These are phyloP conservation scores for Aspergillus uvarum DNA, from an alignment of 2,329 filamentous ascomycete genomes.

Conservation along the genomic window DNA sequence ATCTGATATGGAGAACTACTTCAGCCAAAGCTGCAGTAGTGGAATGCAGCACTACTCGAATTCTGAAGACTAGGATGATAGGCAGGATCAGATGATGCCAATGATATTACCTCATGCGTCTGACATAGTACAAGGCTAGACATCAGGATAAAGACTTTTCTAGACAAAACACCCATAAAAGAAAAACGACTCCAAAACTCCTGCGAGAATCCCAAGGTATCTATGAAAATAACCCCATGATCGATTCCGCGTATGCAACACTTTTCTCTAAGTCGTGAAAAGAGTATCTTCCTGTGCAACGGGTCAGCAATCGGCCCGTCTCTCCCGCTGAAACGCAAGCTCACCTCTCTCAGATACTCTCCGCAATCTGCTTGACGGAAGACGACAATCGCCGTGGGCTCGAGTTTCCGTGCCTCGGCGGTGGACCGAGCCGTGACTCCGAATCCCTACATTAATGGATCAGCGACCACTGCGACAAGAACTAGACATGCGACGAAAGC, in stretches of 20 bases:
- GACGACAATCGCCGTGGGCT: constrained; percentile 84
- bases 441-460: constrained; percentile 63
- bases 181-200: constrained; percentile 29
- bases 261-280: constrained; percentile 52
- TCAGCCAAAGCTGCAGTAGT: too few relatives aligned
- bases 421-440: constrained; percentile 87
- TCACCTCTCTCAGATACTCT: constrained; percentile 81
- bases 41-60: too few relatives aligned
- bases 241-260: constrained; percentile 20
- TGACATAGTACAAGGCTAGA: background rate
- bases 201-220: constrained; percentile 22
- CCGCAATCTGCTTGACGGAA: constrained; percentile 94
- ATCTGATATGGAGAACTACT: too few relatives aligned
- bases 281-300: constrained; percentile 57
- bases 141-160: constrained; percentile 13
- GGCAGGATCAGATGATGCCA: background rate
- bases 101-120: background rate
- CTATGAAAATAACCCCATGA: constrained; percentile 26
- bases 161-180: constrained; percentile 14
- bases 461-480: background rate
- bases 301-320: constrained; percentile 16
- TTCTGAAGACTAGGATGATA: too few relatives aligned
- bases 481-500: background rate
- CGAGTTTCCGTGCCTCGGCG: constrained; percentile 76
- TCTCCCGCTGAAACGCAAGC: constrained; percentile 10